Evolutionary conservation across 306 rosid genomes (phyloP), one percentile per base, ranked within the genome.

Genomic region (Canavalia gladiata): DNA sequence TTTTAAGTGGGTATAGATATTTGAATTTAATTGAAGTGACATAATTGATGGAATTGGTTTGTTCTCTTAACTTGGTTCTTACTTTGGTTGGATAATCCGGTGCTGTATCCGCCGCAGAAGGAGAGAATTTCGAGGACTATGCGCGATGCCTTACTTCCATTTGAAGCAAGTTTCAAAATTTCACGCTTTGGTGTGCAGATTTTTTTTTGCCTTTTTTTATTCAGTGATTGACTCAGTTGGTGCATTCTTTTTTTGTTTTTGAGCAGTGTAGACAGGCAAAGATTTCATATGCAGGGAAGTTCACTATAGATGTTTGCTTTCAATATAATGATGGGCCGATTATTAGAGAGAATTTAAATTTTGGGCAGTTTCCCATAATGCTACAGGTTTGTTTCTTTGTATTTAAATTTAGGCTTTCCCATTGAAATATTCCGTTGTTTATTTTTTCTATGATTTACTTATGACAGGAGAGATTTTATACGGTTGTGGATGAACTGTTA

Each of bases 291-390:
- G 71, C 94, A 0, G 98, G 99, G 62, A 89, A 62, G 82, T 85
- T 95, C 57, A 57, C 8, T 29, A 90, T 88, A 4, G 91, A 86
- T 28, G 89, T 93, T 49, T 89, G 87, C 86, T 84, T 89, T 84
- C 91, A 91, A 81, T 90, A 88, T 63, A 79, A 81, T 29, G 87
- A 37, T 0, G 88, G 80, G 47, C 54, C 87, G 81, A 77, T 80
- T 47, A 75, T 89, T n/a, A 79, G 93, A 69, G 90, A 87, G 50
- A 73, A 43, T n/a, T 41, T 83, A 35, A 73, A 59, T 81, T 88
- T 95, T 60, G 98, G 98, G 69, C 88, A 83, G 75, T 65, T 95
- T 67, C 99, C 99, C 30, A 89, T 95, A 68, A 93, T 95, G 99
- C 83, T 95, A 1, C 84, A 88, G 98, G 99, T 95, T 70, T 34